A percentile compares a stretch with the other conserved stretches of the same genome.
These are phyloP conservation scores for Phialophora macrospora DNA, from an alignment of 2,329 filamentous ascomycete species.

Conservation along the genomic window DNA sequence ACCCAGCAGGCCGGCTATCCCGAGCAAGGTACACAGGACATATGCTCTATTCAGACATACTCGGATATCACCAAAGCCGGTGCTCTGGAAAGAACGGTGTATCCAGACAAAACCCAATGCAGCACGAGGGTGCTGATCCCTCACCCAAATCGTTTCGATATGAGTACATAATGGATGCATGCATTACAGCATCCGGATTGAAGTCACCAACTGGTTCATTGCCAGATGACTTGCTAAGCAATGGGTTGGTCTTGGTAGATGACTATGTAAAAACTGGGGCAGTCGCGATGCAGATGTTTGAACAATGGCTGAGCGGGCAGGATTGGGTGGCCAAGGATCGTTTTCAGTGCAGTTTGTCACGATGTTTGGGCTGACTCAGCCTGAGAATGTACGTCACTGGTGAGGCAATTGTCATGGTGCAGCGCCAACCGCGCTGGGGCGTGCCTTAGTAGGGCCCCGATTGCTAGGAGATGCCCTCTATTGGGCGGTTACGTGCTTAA, in stretches of 20 bases:
- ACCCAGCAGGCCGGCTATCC: background rate
- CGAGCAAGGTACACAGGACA: background rate
- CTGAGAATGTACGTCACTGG: background rate
- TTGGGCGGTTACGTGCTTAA: background rate
- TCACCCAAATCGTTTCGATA: background rate
- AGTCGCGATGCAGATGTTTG: background rate
- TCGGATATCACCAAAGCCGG: background rate
- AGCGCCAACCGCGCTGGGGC: background rate
- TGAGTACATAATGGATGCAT: background rate
- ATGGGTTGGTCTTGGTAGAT: background rate
- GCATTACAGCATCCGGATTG: background rate
- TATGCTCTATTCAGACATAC: background rate
- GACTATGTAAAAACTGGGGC: background rate
- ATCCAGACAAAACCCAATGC: background rate
- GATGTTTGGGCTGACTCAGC: slow-evolving; percentile 5
- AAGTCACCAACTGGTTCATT: background rate
- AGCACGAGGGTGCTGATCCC: background rate
- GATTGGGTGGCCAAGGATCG: background rate
- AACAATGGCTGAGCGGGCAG: background rate
- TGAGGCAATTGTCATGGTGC: background rate
- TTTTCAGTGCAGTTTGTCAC: slow-evolving; percentile 1
- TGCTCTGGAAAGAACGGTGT: background rate
- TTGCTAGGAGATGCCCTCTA: background rate
- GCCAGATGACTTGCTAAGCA: background rate
- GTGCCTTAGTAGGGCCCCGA: background rate